Conservation (phyloP, 805 yeast species). For the Ogataea sp. region DNA sequence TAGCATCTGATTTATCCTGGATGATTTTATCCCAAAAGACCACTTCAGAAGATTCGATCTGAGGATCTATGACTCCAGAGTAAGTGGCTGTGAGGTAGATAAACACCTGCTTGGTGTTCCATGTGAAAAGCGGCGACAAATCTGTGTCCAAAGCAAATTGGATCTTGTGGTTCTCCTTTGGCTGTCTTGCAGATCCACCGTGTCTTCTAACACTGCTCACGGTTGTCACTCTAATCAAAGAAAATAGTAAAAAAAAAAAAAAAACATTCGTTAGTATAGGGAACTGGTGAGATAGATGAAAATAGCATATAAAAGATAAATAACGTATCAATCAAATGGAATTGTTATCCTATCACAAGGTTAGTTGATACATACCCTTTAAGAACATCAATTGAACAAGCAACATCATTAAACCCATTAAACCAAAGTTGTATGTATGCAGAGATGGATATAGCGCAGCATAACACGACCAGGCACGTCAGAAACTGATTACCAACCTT, state of each 20-base stretch:
- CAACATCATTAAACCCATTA: slow-evolving; percentile 35
- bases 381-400: slow-evolving; percentile 13
- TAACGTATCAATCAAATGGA: no score
- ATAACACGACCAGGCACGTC: background rate
- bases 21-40: slow-evolving; percentile 91
- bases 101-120: slow-evolving; percentile 97
- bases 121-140: slow-evolving; percentile 73
- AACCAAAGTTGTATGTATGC: slow-evolving; percentile 41
- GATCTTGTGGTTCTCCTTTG: slow-evolving; percentile 70
- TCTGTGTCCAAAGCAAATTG: slow-evolving; percentile 70
- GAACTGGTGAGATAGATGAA: no score
- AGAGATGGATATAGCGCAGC: slow-evolving; percentile 14
- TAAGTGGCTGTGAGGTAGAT: slow-evolving; percentile 86
- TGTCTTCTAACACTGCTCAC: slow-evolving; percentile 19
- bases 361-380: slow-evolving; percentile 11
- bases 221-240: slow-evolving; percentile 12
- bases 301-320: no score
- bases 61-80: slow-evolving; percentile 28
- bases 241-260: slow-evolving; percentile 9
- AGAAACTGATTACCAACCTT: background rate
- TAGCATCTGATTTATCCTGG: slow-evolving; percentile 48
- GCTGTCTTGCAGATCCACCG: slow-evolving; percentile 58
- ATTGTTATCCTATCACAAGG: slow-evolving; percentile 24
- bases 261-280: no score
- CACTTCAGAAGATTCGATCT: slow-evolving; percentile 39